Base-by-base conservation (phyloP, 148 eudicot species). In the Pharnaceum exiguum region DNA sequence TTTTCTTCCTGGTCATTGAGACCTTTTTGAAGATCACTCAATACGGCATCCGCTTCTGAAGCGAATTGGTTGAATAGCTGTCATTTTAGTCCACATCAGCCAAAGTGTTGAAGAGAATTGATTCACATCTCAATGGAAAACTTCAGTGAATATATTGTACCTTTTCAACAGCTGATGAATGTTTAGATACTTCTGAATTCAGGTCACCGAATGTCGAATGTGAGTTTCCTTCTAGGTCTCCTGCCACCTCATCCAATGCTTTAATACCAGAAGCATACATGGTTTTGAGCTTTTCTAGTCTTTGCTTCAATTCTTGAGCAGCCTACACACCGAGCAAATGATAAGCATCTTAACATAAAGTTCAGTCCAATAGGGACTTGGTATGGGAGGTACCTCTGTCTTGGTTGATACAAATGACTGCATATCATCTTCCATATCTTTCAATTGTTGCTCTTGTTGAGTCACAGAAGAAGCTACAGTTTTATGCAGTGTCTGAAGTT, bases 371-470 rank as follows among this genome's bases (percentile, higher is more conserved):
- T 33, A 22, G n/a, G 46, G 46, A 46, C 17, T 40, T 8, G 30
- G 47, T 12, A 44, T 22, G 30, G 60, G 8, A 24, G 1, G 42
- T 80, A 84, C 99, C 93, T 86, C 84, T 62, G 85, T 72, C 77
- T 94, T 94, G n/a, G 85, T 89, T 45, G 91, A 84, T 50, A 94
- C 91, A 79, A 94, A 94, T 33, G 87, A 81, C 62, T 94, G 87
- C 96, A 94, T 89, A 62, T 94, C 95, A 65, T 89, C 96, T 81
- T 89, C 95, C 91, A 94, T 89, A 61, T 72, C 82, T 67, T 82
- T 86, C 72, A 94, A 62, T 36, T 84, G 91, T 69, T 75, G 80
- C 66, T 94, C 99, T 83, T 94, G 96, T 59, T 94, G 91, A 17
- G 82, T 82, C 27, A 77, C 88, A 56, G 99, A 89, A 60, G 82